A percentile compares a stretch with the other conserved stretches of the same genome.
Evolutionary conservation across 2,329 filamentous ascomycete species (phyloP).

Genomic region (Exophiala oligosperma): DNA sequence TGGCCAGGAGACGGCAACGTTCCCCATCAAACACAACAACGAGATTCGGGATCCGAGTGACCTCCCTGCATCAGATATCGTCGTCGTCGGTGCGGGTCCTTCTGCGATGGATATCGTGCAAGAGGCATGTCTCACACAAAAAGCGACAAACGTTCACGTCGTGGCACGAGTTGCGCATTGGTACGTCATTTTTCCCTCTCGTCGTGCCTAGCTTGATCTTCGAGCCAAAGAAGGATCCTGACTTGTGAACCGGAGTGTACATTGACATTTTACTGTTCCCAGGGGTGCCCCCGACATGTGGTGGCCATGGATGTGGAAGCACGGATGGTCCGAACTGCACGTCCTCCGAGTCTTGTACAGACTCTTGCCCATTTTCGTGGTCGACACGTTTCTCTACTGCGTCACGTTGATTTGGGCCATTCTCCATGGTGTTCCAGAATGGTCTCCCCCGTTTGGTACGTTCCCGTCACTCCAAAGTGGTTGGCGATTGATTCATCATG

Average conservation of each 20-base stretch:
- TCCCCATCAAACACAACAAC: conserved; percentile 9
- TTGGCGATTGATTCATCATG: too few relatives aligned
- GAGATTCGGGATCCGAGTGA: conserved; percentile 4
- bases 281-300: conserved; percentile 8
- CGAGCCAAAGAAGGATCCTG: neutral
- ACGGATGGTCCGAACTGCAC: conserved; percentile 6
- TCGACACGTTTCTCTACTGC: conserved; percentile 4
- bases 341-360: conserved; percentile 4
- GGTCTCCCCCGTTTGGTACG: neutral
- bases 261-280: neutral
- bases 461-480: too few relatives aligned
- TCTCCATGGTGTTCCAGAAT: conserved; percentile 4
- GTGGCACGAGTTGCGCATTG: conserved; percentile 5
- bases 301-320: conserved; percentile 9
- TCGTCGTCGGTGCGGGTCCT: conserved; percentile 3
- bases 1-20: conserved; percentile 5
- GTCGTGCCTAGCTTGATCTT: too few relatives aligned
- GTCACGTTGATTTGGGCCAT: conserved; percentile 4
- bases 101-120: conserved; percentile 7
- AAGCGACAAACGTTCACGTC: conserved; percentile 5
- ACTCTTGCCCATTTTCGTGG: conserved; percentile 1
- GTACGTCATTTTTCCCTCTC: neutral
- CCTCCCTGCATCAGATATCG: conserved; percentile 1
- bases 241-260: neutral
- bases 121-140: conserved; percentile 7